phyloP scores from a whole-genome alignment of 2,329 filamentous ascomycete species.

The Furcasterigmium sp. region DNA sequence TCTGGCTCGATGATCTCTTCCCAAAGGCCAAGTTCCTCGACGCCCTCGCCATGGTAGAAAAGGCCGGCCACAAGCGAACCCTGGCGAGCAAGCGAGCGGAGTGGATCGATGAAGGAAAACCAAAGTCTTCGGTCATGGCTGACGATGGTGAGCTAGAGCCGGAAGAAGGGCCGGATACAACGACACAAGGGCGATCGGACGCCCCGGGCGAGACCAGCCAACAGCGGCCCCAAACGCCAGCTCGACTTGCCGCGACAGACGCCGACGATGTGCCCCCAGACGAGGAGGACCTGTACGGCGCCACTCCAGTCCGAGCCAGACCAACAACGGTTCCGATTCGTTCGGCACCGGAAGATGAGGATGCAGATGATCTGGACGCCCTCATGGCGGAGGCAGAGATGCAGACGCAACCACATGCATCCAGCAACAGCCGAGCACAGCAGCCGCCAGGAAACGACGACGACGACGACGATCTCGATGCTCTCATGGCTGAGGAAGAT shows the following conservation, averaged over 20 bases:
- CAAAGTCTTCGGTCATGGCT: conserved; percentile 31
- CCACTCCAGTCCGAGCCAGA: conserved; percentile 35
- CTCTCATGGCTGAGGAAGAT: conserved; percentile 32
- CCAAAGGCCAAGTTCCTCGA: conserved; percentile 93
- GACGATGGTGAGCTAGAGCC: conserved; percentile 22
- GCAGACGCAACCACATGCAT: not conserved
- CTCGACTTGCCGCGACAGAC: not conserved
- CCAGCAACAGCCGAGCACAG: not conserved
- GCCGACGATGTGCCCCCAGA: conserved; percentile 27
- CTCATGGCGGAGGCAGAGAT: conserved; percentile 45
- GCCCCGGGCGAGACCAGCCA: conserved; percentile 26
- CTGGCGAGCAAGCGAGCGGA: conserved; percentile 70
- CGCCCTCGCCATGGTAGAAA: conserved; percentile 85
- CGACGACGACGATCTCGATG: conserved; percentile 38
- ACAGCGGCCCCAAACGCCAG: conserved; percentile 26
- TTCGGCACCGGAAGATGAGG: conserved; percentile 4
- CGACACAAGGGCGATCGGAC: conserved; percentile 18
- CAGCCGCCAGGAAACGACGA: conserved; percentile 14
- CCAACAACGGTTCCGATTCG: conserved; percentile 15
- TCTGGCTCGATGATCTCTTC: conserved; percentile 95
- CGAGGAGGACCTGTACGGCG: conserved; percentile 50
- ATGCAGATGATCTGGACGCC: conserved; percentile 45
- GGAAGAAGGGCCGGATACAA: conserved; percentile 15
- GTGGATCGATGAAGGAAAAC: conserved; percentile 77
- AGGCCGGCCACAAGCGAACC: conserved; percentile 78